Evolutionary conservation across 1,139 yeast genomes (phyloP).

Genomic region (Sugiyamaella castrensis): DNA sequence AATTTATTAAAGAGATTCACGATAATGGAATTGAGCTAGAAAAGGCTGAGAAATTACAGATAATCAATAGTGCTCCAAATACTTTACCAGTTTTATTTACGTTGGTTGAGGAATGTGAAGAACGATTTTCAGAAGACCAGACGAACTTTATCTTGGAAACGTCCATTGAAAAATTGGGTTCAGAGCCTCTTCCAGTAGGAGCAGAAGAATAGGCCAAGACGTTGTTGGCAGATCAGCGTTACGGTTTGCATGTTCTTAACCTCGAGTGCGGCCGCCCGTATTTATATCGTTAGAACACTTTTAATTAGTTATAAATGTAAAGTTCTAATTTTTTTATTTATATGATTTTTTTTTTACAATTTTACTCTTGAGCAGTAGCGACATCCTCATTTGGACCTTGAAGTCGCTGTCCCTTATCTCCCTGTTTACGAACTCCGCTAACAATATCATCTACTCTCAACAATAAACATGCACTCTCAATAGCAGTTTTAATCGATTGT

Average conservation of each 20-base stretch:
- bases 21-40: slow-evolving; percentile 60
- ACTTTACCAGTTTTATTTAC: slow-evolving; percentile 76
- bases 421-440: slow-evolving; percentile 75
- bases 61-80: slow-evolving; percentile 75
- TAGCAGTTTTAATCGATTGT: slow-evolving; percentile 94
- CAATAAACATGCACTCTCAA: slow-evolving; percentile 92
- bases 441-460: slow-evolving; percentile 97
- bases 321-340: not conserved
- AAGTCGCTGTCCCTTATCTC: slow-evolving; percentile 20
- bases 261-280: not conserved
- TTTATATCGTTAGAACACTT: not conserved
- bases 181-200: slow-evolving; percentile 25
- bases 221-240: too few species aligned
- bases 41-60: slow-evolving; percentile 81
- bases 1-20: slow-evolving; percentile 45
- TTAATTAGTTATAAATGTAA: slow-evolving; percentile 4
- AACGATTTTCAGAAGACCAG: slow-evolving; percentile 64
- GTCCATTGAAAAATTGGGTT: slow-evolving; percentile 20
- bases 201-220: slow-evolving; percentile 6
- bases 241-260: too few species aligned
- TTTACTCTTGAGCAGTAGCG: slow-evolving; percentile 1
- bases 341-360: not conserved
- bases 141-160: slow-evolving; percentile 27
- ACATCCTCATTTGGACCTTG: slow-evolving; percentile 25
- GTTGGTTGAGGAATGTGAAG: slow-evolving; percentile 88